Evolutionary conservation across 148 eudicot genomes (phyloP), one percentile per base, ranked within the genome.

Genomic region (Arbutus unedo): DNA sequence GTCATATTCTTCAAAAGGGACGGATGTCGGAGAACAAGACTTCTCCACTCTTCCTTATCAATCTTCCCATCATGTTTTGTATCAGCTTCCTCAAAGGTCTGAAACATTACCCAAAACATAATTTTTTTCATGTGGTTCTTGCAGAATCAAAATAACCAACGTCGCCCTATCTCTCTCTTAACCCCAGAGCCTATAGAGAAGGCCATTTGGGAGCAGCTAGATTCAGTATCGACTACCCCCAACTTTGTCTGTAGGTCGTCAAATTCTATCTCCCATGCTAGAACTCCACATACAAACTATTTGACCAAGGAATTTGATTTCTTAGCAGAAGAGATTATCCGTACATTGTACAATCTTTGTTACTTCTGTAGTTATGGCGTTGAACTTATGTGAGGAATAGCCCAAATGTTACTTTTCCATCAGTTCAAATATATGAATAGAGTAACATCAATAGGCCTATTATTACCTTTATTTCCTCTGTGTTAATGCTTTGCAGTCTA

Each of bases 41-140:
- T 92, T 80, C 95, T 87, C 98, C 98, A 95, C 83, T 95, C 98
- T 86, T 95, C 98, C 86, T 95, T 95, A 87, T 95, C 98, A 79
- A 95, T 95, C 86, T 93, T 95, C 81, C 98, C 98, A 62, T 93
- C 97, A 83, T 92, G 95, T 86, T 95, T 95, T 18, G 97, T 93
- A 83, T 95, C 98, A 25, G 98, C 95, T 91, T 95, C 98, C 73
- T 95, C 97, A 81, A 95, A 95, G 38, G 98, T 95, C 97, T 95
- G 92, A 86, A 77, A 21, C 31, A 85, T 53, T 64, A 64, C 14
- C 41, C 70, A 25, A 3, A 64, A 64, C 14, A 62, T n/a, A 8
- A 50, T n/a, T 8, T 59, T 59, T 1, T 59, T 59, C n/a, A 64
- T 3, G 70, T 64, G 41, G 10, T 64, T 64, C 41, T 64, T 9